Evolutionary conservation across 257 asterid species (phyloP).

Genomic region (Lithospermum erythrorhizon): DNA sequence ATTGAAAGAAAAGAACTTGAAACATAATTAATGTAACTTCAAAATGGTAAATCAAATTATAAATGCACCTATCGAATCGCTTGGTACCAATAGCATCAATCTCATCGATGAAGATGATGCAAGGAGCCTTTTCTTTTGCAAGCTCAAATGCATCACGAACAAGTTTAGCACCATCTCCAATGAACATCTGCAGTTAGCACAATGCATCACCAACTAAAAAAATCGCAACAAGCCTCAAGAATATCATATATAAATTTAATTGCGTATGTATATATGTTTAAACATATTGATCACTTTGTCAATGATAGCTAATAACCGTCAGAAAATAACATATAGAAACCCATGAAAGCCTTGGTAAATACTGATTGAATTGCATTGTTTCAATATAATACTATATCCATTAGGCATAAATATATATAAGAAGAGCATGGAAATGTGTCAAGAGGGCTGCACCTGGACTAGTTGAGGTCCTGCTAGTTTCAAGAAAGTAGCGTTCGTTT

Average conservation of each 20-base stretch:
- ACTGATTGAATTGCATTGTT: slow-evolving; percentile 2
- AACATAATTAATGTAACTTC: neutral
- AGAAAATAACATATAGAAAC: neutral
- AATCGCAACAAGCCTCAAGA: neutral
- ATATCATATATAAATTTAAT: neutral
- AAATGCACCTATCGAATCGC: slow-evolving; percentile 66
- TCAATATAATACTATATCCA: neutral
- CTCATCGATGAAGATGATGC: slow-evolving; percentile 89
- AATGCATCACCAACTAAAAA: neutral
- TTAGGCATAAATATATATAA: slow-evolving; percentile 10
- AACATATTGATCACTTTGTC: neutral
- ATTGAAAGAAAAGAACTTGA: slow-evolving; percentile 4
- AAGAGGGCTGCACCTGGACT: slow-evolving; percentile 52
- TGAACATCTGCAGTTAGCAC: slow-evolving; percentile 54
- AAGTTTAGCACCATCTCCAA: slow-evolving; percentile 86
- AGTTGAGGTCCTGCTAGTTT: slow-evolving; percentile 94
- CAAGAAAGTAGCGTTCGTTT: slow-evolving; percentile 88
- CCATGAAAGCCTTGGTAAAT: neutral
- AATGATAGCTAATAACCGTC: neutral
- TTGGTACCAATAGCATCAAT: slow-evolving; percentile 94
- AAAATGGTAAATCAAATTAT: neutral
- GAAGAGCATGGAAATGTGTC: neutral
- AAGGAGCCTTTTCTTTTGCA: slow-evolving; percentile 91
- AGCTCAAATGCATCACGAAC: slow-evolving; percentile 92
- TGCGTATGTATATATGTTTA: too few species aligned